Evolutionary conservation across 1,284 basidiomycete species (phyloP).

Genomic region (Cutaneotrichosporon daszewskae): DNA sequence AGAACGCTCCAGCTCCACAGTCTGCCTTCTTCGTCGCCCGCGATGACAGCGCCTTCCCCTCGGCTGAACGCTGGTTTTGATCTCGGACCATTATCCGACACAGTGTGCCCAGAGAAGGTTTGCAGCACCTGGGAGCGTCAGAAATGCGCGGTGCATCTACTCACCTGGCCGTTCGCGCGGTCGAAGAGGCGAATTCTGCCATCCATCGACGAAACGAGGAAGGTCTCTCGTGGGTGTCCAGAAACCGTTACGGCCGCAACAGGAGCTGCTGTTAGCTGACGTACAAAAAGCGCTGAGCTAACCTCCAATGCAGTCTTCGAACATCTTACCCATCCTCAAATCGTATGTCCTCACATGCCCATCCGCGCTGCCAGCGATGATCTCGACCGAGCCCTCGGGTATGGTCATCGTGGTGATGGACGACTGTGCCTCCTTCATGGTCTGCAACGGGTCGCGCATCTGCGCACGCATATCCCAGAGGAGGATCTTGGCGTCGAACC

Average conservation of each 20-base stretch:
- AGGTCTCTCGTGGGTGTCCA: slow-evolving; percentile 59
- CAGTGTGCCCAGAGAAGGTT: slow-evolving; percentile 67
- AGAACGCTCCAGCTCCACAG: slow-evolving; percentile 91
- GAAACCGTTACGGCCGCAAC: slow-evolving; percentile 70
- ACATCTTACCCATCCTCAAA: slow-evolving; percentile 80
- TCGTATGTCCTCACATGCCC: slow-evolving; percentile 90
- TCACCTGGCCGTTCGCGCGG: slow-evolving; percentile 63
- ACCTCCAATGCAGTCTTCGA: slow-evolving; percentile 85
- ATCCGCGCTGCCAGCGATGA: slow-evolving; percentile 82
- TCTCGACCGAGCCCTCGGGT: slow-evolving; percentile 55
- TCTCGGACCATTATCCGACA: neutral
- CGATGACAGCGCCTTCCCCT: slow-evolving; percentile 72
- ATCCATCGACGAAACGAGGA: slow-evolving; percentile 78
- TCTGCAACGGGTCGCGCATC: slow-evolving; percentile 77
- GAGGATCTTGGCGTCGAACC: slow-evolving; percentile 72
- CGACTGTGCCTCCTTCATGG: slow-evolving; percentile 82
- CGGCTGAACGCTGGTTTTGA: slow-evolving; percentile 71
- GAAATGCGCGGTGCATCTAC: neutral
- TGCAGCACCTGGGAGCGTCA: slow-evolving; percentile 58
- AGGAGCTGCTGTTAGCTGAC: slow-evolving; percentile 53
- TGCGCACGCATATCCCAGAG: slow-evolving; percentile 84
- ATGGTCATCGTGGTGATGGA: slow-evolving; percentile 74
- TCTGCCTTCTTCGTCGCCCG: slow-evolving; percentile 81
- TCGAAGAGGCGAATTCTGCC: slow-evolving; percentile 83
- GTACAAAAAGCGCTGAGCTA: slow-evolving; percentile 38